Percentiles rank a stretch among this genome's conserved stretches.
Evolutionary conservation across 345 rosid species (phyloP).

Genomic region (Eutrema heterophyllum): DNA sequence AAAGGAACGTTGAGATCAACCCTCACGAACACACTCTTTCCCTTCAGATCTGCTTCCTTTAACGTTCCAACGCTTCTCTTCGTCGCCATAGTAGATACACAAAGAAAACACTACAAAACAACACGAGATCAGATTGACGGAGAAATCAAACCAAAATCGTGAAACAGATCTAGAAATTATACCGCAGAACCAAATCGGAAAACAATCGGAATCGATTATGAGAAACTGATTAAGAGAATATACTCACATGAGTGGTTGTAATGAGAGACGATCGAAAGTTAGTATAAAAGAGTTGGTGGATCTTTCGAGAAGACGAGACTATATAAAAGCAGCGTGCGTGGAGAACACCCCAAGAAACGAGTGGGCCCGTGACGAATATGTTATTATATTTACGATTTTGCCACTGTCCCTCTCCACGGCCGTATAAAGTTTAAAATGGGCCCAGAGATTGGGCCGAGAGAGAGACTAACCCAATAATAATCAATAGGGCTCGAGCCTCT

Average conservation of each 20-base stretch:
- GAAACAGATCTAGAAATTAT: background rate
- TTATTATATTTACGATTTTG: background rate
- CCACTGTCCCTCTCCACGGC: slow-evolving; percentile 2
- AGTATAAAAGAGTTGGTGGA: slow-evolving; percentile 21
- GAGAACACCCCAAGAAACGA: background rate
- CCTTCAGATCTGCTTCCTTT: slow-evolving; percentile 74
- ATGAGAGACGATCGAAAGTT: background rate
- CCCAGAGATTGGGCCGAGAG: background rate
- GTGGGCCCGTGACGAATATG: slow-evolving; percentile 4
- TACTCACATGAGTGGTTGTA: slow-evolving; percentile 11
- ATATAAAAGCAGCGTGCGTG: slow-evolving; percentile 23
- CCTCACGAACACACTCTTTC: slow-evolving; percentile 91
- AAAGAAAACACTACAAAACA: background rate
- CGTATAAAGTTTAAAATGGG: background rate
- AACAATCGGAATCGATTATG: background rate
- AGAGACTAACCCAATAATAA: background rate
- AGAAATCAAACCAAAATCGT: background rate
- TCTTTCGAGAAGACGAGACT: slow-evolving; percentile 21
- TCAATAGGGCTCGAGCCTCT: background rate
- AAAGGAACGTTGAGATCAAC: slow-evolving; percentile 94
- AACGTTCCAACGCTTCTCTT: slow-evolving; percentile 94
- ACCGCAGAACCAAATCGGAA: background rate
- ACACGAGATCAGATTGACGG: background rate
- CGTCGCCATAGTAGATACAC: slow-evolving; percentile 57
- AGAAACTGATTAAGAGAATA: background rate